These are phyloP conservation scores for Tolypocladium nubicola DNA, from an alignment of 2,329 filamentous ascomycete genomes.

Conservation along the genomic window DNA sequence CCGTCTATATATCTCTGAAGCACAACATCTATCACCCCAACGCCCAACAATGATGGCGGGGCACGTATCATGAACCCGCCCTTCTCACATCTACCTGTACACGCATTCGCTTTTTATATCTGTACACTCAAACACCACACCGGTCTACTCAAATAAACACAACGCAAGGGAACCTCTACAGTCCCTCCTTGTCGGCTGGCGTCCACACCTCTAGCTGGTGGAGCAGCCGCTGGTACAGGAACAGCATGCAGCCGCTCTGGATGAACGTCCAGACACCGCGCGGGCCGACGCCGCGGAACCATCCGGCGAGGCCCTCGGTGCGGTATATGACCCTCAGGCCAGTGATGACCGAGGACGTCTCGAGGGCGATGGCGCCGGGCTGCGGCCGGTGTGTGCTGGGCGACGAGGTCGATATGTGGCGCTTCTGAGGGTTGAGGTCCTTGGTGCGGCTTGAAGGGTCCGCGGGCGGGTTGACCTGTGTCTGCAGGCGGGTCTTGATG, in stretches of 20 bases:
- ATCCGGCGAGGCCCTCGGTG: slow-evolving; percentile 77
- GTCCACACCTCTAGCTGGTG: slow-evolving; percentile 55
- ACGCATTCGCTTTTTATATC: background rate
- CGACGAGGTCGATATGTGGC: slow-evolving; percentile 80
- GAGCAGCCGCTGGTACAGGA: slow-evolving; percentile 83
- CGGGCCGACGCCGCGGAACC: slow-evolving; percentile 91
- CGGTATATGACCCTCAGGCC: slow-evolving; percentile 82
- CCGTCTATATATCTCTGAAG: slow-evolving; percentile 11
- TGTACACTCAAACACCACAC: background rate
- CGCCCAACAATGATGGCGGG: slow-evolving; percentile 15
- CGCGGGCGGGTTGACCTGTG: slow-evolving; percentile 53
- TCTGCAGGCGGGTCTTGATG: slow-evolving; percentile 93
- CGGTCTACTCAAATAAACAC: background rate
- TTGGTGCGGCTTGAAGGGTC: slow-evolving; percentile 14
- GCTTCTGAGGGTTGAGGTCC: slow-evolving; percentile 42
- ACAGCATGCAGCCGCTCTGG: slow-evolving; percentile 92
- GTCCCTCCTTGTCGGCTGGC: slow-evolving; percentile 17
- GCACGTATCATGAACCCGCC: slow-evolving; percentile 8
- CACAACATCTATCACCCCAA: slow-evolving; percentile 14
- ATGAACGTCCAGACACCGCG: slow-evolving; percentile 94
- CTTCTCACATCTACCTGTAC: slow-evolving; percentile 11
- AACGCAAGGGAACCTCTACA: slow-evolving; percentile 8
- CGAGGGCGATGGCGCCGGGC: slow-evolving; percentile 68
- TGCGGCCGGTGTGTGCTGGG: slow-evolving; percentile 73
- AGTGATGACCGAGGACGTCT: slow-evolving; percentile 81